phyloP scores from a whole-genome alignment of 202 grass and related monocot genomes.

The Elaeis oleifera region DNA sequence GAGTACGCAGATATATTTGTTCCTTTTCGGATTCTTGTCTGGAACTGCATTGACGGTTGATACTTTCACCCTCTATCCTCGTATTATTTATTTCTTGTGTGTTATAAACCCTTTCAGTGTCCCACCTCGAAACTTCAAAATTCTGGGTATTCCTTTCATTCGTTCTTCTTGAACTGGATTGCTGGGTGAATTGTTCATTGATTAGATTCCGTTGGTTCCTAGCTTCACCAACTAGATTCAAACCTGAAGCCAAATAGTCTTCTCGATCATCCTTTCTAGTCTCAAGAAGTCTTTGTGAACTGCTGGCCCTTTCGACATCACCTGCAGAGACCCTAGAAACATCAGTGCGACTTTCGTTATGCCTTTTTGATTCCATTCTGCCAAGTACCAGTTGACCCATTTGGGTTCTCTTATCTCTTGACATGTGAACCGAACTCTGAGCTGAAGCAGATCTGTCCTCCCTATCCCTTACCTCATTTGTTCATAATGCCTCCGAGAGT shows the following conservation, averaged over 20 bases:
- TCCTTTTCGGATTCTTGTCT: slow-evolving; percentile 11
- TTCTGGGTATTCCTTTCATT: slow-evolving; percentile 12
- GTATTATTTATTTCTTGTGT: slow-evolving; percentile 23
- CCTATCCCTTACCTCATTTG: slow-evolving; percentile 36
- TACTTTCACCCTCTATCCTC: slow-evolving; percentile 18
- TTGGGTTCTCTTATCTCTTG: slow-evolving; percentile 54
- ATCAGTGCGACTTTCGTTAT: slow-evolving; percentile 40
- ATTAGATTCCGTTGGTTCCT: slow-evolving; percentile 22
- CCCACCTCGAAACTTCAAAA: slow-evolving; percentile 28
- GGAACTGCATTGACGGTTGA: slow-evolving; percentile 27
- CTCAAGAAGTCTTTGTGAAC: no score
- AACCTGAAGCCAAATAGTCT: slow-evolving; percentile 5
- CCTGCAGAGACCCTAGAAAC: slow-evolving; percentile 22
- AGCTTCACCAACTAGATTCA: slow-evolving; percentile 17
- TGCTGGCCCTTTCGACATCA: slow-evolving; percentile 11
- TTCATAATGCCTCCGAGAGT: slow-evolving; percentile 29
- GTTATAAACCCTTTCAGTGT: slow-evolving; percentile 14
- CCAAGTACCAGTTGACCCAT: slow-evolving; percentile 47
- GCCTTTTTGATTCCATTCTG: slow-evolving; percentile 39
- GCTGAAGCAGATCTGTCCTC: slow-evolving; percentile 50
- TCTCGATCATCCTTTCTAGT: no score
- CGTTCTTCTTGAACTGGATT: slow-evolving; percentile 25
- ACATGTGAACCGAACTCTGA: slow-evolving; percentile 48
- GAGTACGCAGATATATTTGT: slow-evolving; percentile 1
- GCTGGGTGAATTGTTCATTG: slow-evolving; percentile 15